Percentiles rank a stretch among this genome's conserved stretches.
phyloP scores from a whole-genome alignment of 75 land plant genomes.

The Cupressus sempervirens region DNA sequence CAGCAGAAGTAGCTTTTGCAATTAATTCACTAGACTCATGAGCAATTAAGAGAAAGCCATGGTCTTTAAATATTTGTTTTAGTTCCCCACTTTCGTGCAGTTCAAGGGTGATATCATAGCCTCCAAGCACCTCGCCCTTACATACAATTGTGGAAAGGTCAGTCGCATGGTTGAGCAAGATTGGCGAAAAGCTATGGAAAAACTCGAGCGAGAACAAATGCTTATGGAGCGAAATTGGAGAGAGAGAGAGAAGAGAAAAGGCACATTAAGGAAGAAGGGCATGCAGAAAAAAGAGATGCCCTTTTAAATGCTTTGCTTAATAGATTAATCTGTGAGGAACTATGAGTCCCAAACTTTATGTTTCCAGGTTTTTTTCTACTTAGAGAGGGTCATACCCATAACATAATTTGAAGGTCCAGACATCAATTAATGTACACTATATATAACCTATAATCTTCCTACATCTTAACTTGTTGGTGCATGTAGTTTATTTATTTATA shows the following conservation, averaged over 20 bases:
- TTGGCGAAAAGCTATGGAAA: constrained; percentile 74
- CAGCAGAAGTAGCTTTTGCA: not conserved
- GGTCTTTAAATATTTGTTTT: no score
- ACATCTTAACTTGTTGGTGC: not conserved
- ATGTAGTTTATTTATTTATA: not conserved
- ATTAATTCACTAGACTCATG: no score
- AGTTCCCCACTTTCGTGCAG: no score
- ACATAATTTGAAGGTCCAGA: not conserved
- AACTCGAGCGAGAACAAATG: constrained; percentile 62
- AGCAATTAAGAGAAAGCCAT: no score
- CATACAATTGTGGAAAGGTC: no score
- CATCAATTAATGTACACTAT: not conserved
- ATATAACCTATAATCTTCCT: not conserved
- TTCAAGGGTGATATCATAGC: no score
- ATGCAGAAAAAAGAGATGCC: constrained; percentile 72
- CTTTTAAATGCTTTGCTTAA: constrained; percentile 54
- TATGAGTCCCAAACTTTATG: not conserved
- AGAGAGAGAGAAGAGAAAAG: constrained; percentile 77
- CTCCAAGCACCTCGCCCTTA: no score
- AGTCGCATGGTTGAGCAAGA: constrained; percentile 59
- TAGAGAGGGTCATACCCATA: not conserved
- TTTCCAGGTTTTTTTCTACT: no score
- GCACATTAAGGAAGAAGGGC: constrained; percentile 51
- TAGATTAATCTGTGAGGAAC: constrained; percentile 33
- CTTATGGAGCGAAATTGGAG: constrained; percentile 61